phyloP scores from a whole-genome alignment of 495 filamentous ascomycete species.

The Aspergillus bridgeri region DNA sequence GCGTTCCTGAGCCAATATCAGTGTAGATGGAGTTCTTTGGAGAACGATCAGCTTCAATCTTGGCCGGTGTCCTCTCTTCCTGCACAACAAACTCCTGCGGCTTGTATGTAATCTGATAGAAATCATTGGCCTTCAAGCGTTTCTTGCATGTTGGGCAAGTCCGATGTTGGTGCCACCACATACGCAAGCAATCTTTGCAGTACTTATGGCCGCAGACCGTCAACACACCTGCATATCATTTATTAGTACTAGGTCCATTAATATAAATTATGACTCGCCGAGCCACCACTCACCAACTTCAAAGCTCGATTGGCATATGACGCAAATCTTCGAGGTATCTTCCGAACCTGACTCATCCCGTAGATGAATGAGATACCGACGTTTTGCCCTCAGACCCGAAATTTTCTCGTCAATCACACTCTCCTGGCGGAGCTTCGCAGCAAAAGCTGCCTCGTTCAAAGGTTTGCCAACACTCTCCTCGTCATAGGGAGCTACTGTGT shows the following conservation, averaged over 20 bases:
- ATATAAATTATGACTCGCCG: not conserved
- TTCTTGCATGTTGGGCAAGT: constrained; percentile 79
- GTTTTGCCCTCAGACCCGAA: constrained; percentile 60
- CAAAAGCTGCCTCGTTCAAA: constrained; percentile 36
- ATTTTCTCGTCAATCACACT: constrained; percentile 50
- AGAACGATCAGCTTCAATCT: constrained; percentile 25
- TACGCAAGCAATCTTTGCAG: constrained; percentile 76
- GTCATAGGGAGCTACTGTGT: constrained; percentile 73
- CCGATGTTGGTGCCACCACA: constrained; percentile 65
- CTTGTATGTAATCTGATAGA: constrained; percentile 82
- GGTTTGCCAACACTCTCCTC: constrained; percentile 48
- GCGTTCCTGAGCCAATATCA: constrained; percentile 63
- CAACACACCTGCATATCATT: constrained; percentile 50
- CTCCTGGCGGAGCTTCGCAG: constrained; percentile 43
- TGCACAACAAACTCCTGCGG: constrained; percentile 66
- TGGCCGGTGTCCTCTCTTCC: constrained; percentile 52
- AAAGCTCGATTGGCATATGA: constrained; percentile 75
- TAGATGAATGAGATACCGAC: constrained; percentile 65
- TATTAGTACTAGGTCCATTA: not conserved
- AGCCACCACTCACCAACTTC: constrained; percentile 55
- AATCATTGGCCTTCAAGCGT: constrained; percentile 54
- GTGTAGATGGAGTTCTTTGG: constrained; percentile 64
- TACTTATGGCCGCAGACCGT: constrained; percentile 90
- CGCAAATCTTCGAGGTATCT: constrained; percentile 59
- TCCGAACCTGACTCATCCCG: constrained; percentile 55